A percentile compares a stretch with the other conserved stretches of the same genome.
These are phyloP conservation scores for Linderniella brevidens DNA, from an alignment of 257 asterid genomes.

Conservation along the genomic window DNA sequence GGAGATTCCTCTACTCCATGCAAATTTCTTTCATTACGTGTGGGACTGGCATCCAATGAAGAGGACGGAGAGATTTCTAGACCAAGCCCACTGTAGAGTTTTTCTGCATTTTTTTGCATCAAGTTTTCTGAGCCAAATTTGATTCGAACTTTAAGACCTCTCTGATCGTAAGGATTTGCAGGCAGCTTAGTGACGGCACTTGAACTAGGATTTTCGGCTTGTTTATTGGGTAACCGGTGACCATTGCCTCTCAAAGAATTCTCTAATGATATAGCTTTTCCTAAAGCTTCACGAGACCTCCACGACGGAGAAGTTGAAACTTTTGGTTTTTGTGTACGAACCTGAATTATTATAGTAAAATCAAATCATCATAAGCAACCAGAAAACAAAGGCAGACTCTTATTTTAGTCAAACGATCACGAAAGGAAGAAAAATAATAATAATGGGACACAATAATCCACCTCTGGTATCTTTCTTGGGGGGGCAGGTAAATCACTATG, in stretches of 20 bases:
- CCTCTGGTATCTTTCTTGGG: conserved; percentile 60
- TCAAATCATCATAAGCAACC: conserved; percentile 4
- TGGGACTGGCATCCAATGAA: conserved; percentile 56
- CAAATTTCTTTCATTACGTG: conserved; percentile 26
- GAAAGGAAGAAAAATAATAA: conserved; percentile 3
- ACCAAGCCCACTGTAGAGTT: conserved; percentile 92
- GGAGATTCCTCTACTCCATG: conserved; percentile 57
- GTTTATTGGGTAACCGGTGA: conserved; percentile 18
- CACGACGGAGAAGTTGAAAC: conserved; percentile 38
- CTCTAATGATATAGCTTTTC: conserved; percentile 22
- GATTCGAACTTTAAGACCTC: conserved; percentile 70
- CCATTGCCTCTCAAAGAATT: conserved; percentile 21
- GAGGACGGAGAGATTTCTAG: conserved; percentile 83
- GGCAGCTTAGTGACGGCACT: conserved; percentile 28
- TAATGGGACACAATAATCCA: conserved; percentile 14
- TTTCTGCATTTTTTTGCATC: conserved; percentile 62
- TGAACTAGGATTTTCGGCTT: conserved; percentile 27
- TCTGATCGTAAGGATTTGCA: conserved; percentile 37
- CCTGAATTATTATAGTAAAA: conserved; percentile 29
- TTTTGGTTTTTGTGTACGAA: conserved; percentile 32
- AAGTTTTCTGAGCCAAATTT: conserved; percentile 71
- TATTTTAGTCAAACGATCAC: not conserved
- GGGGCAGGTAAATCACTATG: conserved; percentile 27
- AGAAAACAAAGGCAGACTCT: not conserved
- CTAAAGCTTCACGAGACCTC: conserved; percentile 35